phyloP scores from a whole-genome alignment of 2,329 filamentous ascomycete species.

The Endocalyx cinctus region DNA sequence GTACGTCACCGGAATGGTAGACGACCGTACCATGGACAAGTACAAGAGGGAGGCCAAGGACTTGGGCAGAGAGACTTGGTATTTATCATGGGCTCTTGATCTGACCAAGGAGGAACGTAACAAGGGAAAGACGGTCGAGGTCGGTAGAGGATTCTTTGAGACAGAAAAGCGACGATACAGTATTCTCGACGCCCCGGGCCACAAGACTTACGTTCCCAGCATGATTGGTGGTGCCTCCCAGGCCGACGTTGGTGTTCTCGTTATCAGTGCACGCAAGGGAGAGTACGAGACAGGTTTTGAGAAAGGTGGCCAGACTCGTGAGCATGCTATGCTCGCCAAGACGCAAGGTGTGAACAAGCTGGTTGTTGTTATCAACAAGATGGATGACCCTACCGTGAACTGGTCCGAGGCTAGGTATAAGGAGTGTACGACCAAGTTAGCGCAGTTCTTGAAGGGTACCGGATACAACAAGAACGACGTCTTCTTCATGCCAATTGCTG shows the following conservation, averaged over 20 bases:
- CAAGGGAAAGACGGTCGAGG: slow-evolving; percentile 97
- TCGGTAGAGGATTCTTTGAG: slow-evolving; percentile 93
- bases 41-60: slow-evolving; percentile 97
- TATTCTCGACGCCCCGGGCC: slow-evolving; percentile 92
- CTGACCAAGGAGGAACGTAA: slow-evolving; percentile 92
- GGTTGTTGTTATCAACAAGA: slow-evolving; percentile 95
- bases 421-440: slow-evolving; percentile 87
- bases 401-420: slow-evolving; percentile 92
- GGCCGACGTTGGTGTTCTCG: slow-evolving; percentile 88
- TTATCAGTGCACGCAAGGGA: slow-evolving; percentile 94
- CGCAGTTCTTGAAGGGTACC: slow-evolving; percentile 82
- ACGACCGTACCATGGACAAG: slow-evolving; percentile 96
- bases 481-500: slow-evolving; percentile 93
- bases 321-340: slow-evolving; percentile 97
- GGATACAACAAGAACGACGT: slow-evolving; percentile 96
- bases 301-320: slow-evolving; percentile 88
- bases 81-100: slow-evolving; percentile 97
- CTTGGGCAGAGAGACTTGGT: slow-evolving; percentile 95
- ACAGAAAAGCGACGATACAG: slow-evolving; percentile 95
- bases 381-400: slow-evolving; percentile 95
- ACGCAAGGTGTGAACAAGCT: slow-evolving; percentile 98
- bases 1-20: slow-evolving; percentile 96
- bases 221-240: slow-evolving; percentile 97
- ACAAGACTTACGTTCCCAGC: slow-evolving; percentile 96
- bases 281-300: slow-evolving; percentile 99